phyloP scores from a whole-genome alignment of 1,284 basidiomycete species.

The Anthracocystis panici-leucophaei region DNA sequence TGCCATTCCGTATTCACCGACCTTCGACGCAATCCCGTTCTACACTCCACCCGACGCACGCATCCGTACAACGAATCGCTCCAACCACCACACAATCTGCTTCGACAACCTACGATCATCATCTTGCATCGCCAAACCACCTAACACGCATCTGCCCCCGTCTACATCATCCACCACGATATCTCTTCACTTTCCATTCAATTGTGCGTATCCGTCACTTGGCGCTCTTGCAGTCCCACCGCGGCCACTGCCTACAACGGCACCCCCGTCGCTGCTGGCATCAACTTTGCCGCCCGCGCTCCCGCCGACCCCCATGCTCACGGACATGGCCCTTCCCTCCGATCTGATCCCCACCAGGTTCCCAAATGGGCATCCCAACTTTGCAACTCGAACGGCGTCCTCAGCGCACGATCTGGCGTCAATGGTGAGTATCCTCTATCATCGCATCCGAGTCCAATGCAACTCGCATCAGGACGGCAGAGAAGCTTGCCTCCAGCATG shows the following conservation, averaged over 20 bases:
- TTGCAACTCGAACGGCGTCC: constrained; percentile 51
- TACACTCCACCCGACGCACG: not conserved
- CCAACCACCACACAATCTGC: not conserved
- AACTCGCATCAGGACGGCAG: not conserved
- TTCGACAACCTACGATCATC: not conserved
- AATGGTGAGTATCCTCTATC: constrained; percentile 43
- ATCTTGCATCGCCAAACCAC: not conserved
- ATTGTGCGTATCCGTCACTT: constrained; percentile 31
- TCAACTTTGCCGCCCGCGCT: constrained; percentile 61
- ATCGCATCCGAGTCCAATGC: not conserved
- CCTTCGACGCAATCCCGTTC: not conserved
- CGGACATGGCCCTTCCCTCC: constrained; percentile 54
- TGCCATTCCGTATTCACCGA: not conserved
- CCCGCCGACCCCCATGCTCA: constrained; percentile 59
- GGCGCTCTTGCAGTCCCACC: constrained; percentile 46
- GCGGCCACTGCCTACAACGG: constrained; percentile 56
- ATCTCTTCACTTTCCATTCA: not conserved
- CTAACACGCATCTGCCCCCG: not conserved
- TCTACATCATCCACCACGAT: not conserved
- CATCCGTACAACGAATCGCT: not conserved
- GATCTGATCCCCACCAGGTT: constrained; percentile 55
- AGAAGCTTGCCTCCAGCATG: too few species aligned
- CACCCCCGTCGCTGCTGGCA: constrained; percentile 53
- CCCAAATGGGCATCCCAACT: constrained; percentile 52
- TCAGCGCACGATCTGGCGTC: constrained; percentile 51